Conservation (phyloP, 2,329 filamentous ascomycete genomes). For the Apiospora phragmitis region DNA sequence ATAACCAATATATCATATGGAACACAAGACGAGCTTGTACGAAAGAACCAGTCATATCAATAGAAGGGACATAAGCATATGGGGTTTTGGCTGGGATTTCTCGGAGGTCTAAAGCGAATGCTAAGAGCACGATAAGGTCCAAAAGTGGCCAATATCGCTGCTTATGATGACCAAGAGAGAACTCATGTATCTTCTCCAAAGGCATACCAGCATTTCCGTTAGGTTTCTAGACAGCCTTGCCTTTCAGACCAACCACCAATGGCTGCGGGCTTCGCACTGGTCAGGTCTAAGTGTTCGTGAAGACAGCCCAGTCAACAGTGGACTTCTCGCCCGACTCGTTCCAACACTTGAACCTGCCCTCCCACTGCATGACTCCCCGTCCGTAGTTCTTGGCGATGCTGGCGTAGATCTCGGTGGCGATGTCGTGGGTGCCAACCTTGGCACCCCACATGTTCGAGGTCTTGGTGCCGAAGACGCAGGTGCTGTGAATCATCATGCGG, state of each 20-base stretch:
- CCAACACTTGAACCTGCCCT: constrained; percentile 6
- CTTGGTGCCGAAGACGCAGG: constrained; percentile 10
- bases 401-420: background rate
- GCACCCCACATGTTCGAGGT: background rate
- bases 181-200: background rate
- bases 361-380: constrained; percentile 8
- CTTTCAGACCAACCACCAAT: background rate
- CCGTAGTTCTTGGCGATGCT: background rate
- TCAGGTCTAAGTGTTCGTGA: background rate
- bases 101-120: background rate
- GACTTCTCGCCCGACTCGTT: background rate
- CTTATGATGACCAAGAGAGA: background rate
- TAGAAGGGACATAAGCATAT: background rate
- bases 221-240: background rate
- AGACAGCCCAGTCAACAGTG: background rate
- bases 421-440: constrained; percentile 1
- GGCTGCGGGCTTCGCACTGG: background rate
- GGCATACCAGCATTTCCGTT: background rate
- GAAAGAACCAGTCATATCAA: background rate
- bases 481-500: background rate
- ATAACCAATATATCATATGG: background rate
- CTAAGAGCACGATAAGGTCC: background rate
- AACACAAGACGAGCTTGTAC: background rate
- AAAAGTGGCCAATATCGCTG: background rate
- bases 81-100: background rate